Evolutionary conservation across 441 rosid species (phyloP).

Genomic region (Erysimum cheiri): DNA sequence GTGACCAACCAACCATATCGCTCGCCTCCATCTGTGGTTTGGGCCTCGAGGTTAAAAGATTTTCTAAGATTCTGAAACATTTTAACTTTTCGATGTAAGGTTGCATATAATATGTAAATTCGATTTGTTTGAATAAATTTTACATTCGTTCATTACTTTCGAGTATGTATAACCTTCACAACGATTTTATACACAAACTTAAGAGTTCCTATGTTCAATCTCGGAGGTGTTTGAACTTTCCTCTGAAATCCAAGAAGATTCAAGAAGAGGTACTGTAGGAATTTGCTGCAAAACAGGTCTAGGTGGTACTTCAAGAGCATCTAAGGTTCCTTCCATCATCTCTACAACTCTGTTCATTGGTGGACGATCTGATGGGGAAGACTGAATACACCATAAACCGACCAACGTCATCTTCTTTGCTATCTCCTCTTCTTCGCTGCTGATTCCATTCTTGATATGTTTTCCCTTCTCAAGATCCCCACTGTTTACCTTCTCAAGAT

Average conservation of each 20-base stretch:
- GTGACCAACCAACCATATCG: background rate
- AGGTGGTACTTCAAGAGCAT: slow-evolving; percentile 42
- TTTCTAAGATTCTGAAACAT: no score
- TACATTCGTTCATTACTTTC: no score
- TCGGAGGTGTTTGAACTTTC: background rate
- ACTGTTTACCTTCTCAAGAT: background rate
- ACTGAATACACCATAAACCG: slow-evolving; percentile 50
- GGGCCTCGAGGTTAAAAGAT: no score
- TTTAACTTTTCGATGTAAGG: no score
- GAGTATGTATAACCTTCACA: background rate
- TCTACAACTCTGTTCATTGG: slow-evolving; percentile 45
- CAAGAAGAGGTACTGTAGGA: background rate
- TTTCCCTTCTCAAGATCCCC: slow-evolving; percentile 22
- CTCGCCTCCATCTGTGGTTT: no score
- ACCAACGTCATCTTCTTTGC: slow-evolving; percentile 45
- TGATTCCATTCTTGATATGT: slow-evolving; percentile 14
- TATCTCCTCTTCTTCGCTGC: slow-evolving; percentile 39
- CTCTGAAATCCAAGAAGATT: background rate
- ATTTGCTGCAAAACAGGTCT: slow-evolving; percentile 32
- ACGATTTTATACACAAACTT: background rate
- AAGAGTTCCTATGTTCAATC: background rate
- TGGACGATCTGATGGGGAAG: slow-evolving; percentile 40
- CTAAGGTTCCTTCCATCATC: slow-evolving; percentile 36
- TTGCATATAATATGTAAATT: no score
- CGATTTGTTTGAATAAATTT: no score